A percentile compares a stretch with the other conserved stretches of the same genome.
Conservation (phyloP, 2,329 filamentous ascomycete species). For the Sporothrix curviconia region DNA sequence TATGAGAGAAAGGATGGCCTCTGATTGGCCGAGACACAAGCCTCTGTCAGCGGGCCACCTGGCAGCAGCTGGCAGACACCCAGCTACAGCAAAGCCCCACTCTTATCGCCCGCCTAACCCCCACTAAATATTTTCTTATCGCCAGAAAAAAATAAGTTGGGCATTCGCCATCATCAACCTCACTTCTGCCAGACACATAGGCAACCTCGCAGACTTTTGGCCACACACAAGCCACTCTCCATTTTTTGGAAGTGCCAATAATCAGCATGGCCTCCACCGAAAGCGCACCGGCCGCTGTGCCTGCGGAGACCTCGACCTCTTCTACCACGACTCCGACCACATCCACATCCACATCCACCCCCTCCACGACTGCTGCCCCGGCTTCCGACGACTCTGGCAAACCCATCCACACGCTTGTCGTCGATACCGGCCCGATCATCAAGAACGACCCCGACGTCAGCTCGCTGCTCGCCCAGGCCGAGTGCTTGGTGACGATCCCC, state of each 20-base stretch:
- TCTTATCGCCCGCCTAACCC: background rate
- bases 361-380: background rate
- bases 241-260: too few species aligned
- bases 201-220: too few species aligned
- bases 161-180: background rate
- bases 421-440: slow-evolving; percentile 89
- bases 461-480: slow-evolving; percentile 69
- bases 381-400: slow-evolving; percentile 37
- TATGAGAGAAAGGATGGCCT: too few species aligned
- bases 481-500: slow-evolving; percentile 74
- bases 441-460: slow-evolving; percentile 85
- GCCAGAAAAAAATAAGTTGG: slow-evolving; percentile 11
- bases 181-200: too few species aligned
- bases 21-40: background rate
- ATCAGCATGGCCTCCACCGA: background rate
- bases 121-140: slow-evolving; percentile 12
- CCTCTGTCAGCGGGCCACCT: background rate
- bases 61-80: background rate
- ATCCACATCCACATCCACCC: background rate
- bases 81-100: too few species aligned
- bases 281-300: slow-evolving; percentile 1
- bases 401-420: slow-evolving; percentile 71
- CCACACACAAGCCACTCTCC: too few species aligned
- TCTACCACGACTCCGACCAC: background rate
- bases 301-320: background rate